phyloP scores from a whole-genome alignment of 2,329 filamentous ascomycete species.

The Ophiostoma tasmaniense region DNA sequence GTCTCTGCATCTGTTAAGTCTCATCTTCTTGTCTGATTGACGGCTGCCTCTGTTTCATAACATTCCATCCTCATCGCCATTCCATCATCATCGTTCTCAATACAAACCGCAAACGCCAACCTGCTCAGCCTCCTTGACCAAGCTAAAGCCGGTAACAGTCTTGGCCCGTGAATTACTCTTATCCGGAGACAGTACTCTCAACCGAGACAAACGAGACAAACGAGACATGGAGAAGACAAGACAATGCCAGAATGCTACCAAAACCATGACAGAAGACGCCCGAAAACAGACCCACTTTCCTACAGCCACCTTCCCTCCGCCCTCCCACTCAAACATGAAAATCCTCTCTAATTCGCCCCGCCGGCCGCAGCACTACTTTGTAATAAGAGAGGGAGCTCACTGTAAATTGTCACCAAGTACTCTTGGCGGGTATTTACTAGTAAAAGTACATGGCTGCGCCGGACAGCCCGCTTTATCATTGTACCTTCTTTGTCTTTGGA shows the following conservation, averaged over 20 bases:
- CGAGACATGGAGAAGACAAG: neutral
- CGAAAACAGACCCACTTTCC: neutral
- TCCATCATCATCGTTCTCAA: neutral
- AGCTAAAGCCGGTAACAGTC: neutral
- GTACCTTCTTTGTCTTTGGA: neutral
- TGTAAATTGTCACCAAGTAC: neutral
- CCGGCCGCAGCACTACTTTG: neutral
- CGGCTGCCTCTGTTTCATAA: neutral
- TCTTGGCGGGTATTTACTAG: neutral
- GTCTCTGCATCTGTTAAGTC: neutral
- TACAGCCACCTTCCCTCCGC: neutral
- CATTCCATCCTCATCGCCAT: neutral
- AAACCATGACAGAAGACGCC: neutral
- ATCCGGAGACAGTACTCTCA: neutral
- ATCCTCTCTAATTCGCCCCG: neutral
- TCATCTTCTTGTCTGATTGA: neutral
- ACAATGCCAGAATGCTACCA: no score
- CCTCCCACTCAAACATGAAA: neutral
- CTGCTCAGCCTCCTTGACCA: constrained; percentile 2
- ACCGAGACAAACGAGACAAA: no score
- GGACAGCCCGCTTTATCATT: neutral
- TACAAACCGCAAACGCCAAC: neutral
- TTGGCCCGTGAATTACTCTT: neutral
- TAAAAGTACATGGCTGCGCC: neutral
- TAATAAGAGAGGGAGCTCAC: neutral